These are phyloP conservation scores for Trichocladium antarcticum DNA, from an alignment of 495 filamentous ascomycete genomes.

Conservation along the genomic window DNA sequence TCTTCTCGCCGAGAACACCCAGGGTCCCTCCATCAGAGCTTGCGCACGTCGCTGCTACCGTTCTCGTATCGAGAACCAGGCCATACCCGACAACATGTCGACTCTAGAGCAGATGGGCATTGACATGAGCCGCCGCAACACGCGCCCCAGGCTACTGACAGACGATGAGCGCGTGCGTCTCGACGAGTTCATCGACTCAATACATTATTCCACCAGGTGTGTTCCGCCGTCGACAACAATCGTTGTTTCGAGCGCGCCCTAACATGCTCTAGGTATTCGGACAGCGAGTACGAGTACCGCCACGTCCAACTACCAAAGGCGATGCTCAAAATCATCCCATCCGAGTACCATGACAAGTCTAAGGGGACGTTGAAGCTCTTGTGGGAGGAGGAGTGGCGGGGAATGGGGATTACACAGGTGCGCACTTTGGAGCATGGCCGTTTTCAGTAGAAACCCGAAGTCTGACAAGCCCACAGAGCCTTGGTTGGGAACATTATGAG, in stretches of 20 bases:
- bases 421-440: constrained; percentile 7
- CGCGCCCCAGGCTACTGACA: constrained; percentile 65
- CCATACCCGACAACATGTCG: constrained; percentile 12
- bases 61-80: neutral
- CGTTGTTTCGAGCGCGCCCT: neutral
- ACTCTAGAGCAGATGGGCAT: constrained; percentile 45
- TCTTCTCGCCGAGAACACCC: neutral
- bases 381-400: constrained; percentile 98
- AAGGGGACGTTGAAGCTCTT: constrained; percentile 91
- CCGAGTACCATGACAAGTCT: constrained; percentile 83
- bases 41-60: neutral
- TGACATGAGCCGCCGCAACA: constrained; percentile 72
- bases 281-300: constrained; percentile 80
- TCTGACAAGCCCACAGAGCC: constrained; percentile 48
- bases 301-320: constrained; percentile 95
- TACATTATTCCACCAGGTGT: constrained; percentile 91
- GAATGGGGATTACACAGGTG: constrained; percentile 92
- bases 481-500: constrained; percentile 98
- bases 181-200: constrained; percentile 81
- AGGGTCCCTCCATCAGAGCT: neutral
- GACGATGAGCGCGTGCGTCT: constrained; percentile 70
- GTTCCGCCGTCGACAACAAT: constrained; percentile 9
- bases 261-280: constrained; percentile 56
- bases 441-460: neutral
- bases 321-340: constrained; percentile 93